A percentile compares a stretch with the other conserved stretches of the same genome.
Conservation (phyloP, 2,329 filamentous ascomycete species). For the Phialemoniopsis sp. region DNA sequence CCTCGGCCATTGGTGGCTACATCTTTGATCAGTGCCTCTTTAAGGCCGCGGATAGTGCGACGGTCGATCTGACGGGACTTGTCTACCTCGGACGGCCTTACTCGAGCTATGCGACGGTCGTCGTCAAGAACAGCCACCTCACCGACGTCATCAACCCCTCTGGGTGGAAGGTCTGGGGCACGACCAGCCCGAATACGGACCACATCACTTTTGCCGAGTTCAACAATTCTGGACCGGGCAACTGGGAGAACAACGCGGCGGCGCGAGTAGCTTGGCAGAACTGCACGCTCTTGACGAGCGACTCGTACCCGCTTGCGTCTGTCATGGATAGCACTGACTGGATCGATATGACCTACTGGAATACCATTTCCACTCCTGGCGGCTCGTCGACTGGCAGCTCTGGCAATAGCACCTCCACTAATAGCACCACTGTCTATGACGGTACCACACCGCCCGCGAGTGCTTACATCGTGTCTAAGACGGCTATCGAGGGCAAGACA, state of each 20-base stretch:
- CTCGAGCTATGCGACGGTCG: slow-evolving; percentile 39
- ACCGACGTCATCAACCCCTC: slow-evolving; percentile 51
- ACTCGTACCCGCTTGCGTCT: slow-evolving; percentile 13
- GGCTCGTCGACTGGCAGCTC: too few species aligned
- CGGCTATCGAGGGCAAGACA: slow-evolving; percentile 22
- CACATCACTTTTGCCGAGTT: slow-evolving; percentile 24
- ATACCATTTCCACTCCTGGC: slow-evolving; percentile 14
- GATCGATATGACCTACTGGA: slow-evolving; percentile 19
- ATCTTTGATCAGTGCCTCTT: slow-evolving; percentile 41
- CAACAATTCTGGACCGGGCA: slow-evolving; percentile 23
- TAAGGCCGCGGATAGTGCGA: too few species aligned
- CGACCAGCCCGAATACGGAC: slow-evolving; percentile 22
- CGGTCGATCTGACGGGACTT: slow-evolving; percentile 27
- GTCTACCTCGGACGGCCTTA: slow-evolving; percentile 47
- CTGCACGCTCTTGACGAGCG: slow-evolving; percentile 14
- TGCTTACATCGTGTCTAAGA: slow-evolving; percentile 24
- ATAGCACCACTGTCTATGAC: slow-evolving; percentile 4
- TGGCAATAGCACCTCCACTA: slow-evolving; percentile 11
- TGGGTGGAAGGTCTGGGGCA: slow-evolving; percentile 46
- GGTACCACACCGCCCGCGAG: slow-evolving; percentile 23
- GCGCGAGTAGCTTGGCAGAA: slow-evolving; percentile 14
- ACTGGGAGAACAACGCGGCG: too few species aligned
- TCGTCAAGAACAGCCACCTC: slow-evolving; percentile 45
- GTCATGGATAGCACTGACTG: slow-evolving; percentile 17
- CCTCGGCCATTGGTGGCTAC: too few species aligned